Base-by-base conservation (phyloP, 139 green algal genomes). In the Chlorella sp. region DNA sequence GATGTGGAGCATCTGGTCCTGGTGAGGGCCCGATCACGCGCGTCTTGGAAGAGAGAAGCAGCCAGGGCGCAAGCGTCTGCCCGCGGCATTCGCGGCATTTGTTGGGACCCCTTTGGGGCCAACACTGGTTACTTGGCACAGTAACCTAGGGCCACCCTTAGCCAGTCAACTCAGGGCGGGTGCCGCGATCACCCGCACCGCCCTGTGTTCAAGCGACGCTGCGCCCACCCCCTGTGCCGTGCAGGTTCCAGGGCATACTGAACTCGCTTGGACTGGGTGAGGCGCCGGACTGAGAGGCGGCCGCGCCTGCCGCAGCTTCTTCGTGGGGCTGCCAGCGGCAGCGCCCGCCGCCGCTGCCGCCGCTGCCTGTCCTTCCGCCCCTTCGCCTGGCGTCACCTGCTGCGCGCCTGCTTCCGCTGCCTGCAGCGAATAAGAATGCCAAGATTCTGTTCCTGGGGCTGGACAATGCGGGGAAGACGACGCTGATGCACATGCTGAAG, bases 401-500 rank as follows among this genome's bases (percentile, higher is more conserved):
- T 84, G 78, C 22, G 7, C n/a, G 68, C 48, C 36, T 76, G 21
- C 4, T 0, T 42, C 26, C 71, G 30, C 28, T 85, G 42, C 37
- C 39, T 68, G 68, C 84, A 88, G 98, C 97, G 93, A 98, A 99
- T 92, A 99, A 99, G 93, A 98, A 99, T 89, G 98, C 98, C 53
- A 99, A 99, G 93, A 99, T 99, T 89, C 89, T 99, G 37, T 99
- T 99, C 86, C 90, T 99, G 92, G 98, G 98, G 37, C 93, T 99
- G 34, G 98, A 99, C 93, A 99, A 99, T 93, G 98, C 98, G 14
- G 98, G 98, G 26, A 99, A 99, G 87, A 99, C 98, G 22, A 99
- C 98, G 16, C 92, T 99, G 36, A 99, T 99, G 97, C 98, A 99
- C 92, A 99, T 99, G 98, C 93, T 99, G 7, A 99, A 99, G 92